Evolutionary conservation across 331 rosid genomes (phyloP).

Genomic region (Arachis monticola): DNA sequence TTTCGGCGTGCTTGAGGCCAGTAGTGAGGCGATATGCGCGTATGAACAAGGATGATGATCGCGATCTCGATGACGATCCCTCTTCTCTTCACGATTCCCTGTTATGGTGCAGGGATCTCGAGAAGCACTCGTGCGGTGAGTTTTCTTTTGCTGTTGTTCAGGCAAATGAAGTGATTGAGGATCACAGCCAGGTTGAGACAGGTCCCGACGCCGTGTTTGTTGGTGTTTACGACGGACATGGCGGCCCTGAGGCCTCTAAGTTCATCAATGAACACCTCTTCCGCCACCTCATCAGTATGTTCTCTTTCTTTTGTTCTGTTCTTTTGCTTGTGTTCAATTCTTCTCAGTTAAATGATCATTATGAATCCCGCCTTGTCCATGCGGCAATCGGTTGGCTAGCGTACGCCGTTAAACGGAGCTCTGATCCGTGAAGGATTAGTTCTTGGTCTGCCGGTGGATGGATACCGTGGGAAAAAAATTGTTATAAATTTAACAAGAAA

Average conservation of each 20-base stretch:
- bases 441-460: no score
- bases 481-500: no score
- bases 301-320: not conserved
- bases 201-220: slow-evolving; percentile 67
- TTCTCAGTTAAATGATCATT: no score
- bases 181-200: slow-evolving; percentile 85
- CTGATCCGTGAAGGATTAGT: no score
- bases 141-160: slow-evolving; percentile 83
- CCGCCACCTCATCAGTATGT: slow-evolving; percentile 63
- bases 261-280: slow-evolving; percentile 66
- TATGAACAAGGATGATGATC: slow-evolving; percentile 72
- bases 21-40: slow-evolving; percentile 83
- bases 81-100: slow-evolving; percentile 52
- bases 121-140: slow-evolving; percentile 70
- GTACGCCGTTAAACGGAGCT: no score
- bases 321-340: no score
- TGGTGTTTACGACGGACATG: slow-evolving; percentile 88
- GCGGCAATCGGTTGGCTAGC: no score
- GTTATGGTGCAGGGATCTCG: slow-evolving; percentile 71
- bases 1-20: slow-evolving; percentile 84
- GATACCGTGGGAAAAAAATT: no score
- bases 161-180: slow-evolving; percentile 76
- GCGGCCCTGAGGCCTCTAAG: slow-evolving; percentile 72
- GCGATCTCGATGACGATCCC: slow-evolving; percentile 42
- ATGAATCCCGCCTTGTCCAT: no score